A percentile compares a stretch with the other conserved stretches of the same genome.
phyloP scores from a whole-genome alignment of 768 basidiomycete genomes.

The Tulasnella sp. region DNA sequence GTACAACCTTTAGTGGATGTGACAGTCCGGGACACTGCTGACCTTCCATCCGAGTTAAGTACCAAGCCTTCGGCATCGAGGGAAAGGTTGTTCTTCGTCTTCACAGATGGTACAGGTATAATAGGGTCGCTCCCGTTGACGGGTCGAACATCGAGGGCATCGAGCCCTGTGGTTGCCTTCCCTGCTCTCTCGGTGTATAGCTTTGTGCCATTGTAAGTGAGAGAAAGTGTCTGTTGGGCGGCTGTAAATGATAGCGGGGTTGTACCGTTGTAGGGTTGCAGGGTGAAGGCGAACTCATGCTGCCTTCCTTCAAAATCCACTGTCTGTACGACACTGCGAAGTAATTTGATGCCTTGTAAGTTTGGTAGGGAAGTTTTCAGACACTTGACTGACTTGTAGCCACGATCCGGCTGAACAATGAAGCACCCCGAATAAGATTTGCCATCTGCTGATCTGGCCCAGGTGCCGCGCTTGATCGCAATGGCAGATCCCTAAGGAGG shows the following conservation, averaged over 20 bases:
- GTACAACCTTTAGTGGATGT: not conserved
- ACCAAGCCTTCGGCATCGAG: slow-evolving; percentile 52
- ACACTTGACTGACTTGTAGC: not conserved
- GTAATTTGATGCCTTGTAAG: not conserved
- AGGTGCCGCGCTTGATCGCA: slow-evolving; percentile 41
- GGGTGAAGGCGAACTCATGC: slow-evolving; percentile 47
- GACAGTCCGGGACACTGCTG: slow-evolving; percentile 18
- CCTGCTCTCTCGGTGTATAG: slow-evolving; percentile 39
- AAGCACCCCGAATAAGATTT: slow-evolving; percentile 37
- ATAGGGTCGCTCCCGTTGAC: slow-evolving; percentile 32
- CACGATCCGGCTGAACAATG: slow-evolving; percentile 48
- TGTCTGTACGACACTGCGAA: slow-evolving; percentile 29
- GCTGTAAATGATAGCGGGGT: slow-evolving; percentile 36
- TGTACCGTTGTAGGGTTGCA: slow-evolving; percentile 43
- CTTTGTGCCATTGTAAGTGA: slow-evolving; percentile 40
- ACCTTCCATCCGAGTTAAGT: slow-evolving; percentile 48
- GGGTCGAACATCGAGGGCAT: slow-evolving; percentile 37
- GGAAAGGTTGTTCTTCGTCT: slow-evolving; percentile 35
- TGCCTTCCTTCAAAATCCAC: slow-evolving; percentile 53
- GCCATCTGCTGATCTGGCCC: slow-evolving; percentile 29
- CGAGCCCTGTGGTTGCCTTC: slow-evolving; percentile 45
- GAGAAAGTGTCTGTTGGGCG: slow-evolving; percentile 40
- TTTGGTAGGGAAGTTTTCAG: not conserved
- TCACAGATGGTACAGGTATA: slow-evolving; percentile 37
- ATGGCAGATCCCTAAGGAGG: slow-evolving; percentile 35